These are phyloP conservation scores for Taphrina wiesneri DNA, from an alignment of 1,139 yeast species.

Conservation along the genomic window DNA sequence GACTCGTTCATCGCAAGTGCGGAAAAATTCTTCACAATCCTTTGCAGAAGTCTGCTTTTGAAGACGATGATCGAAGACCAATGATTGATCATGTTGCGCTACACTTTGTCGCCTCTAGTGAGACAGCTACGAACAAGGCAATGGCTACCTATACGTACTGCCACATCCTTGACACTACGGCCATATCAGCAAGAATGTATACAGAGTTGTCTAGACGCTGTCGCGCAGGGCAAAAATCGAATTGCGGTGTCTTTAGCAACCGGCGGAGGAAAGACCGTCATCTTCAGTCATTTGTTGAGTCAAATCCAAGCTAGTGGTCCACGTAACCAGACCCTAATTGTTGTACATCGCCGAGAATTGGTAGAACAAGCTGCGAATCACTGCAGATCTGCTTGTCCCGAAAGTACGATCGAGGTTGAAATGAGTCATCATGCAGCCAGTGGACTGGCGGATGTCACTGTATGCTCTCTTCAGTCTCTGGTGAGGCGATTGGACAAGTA, in stretches of 20 bases:
- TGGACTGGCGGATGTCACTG: constrained; percentile 60
- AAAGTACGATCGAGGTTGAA: constrained; percentile 62
- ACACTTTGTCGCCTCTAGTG: neutral
- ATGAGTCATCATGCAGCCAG: constrained; percentile 58
- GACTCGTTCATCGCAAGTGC: too few species aligned
- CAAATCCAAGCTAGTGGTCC: constrained; percentile 51
- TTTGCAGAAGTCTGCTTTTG: neutral
- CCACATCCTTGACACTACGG: constrained; percentile 45
- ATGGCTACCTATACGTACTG: neutral
- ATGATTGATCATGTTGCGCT: neutral
- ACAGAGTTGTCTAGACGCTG: constrained; percentile 54
- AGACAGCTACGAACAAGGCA: neutral
- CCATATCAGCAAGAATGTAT: constrained; percentile 77
- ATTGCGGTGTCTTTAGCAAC: constrained; percentile 88
- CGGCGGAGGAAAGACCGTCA: constrained; percentile 90
- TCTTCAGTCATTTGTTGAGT: constrained; percentile 67
- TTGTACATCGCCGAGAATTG: constrained; percentile 82
- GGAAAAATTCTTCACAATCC: too few species aligned
- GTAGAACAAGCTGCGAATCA: constrained; percentile 67
- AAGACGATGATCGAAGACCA: neutral
- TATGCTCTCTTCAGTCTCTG: constrained; percentile 76
- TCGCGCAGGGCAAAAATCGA: constrained; percentile 54
- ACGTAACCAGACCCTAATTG: constrained; percentile 56
- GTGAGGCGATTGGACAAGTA: constrained; percentile 56
- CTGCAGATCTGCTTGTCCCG: constrained; percentile 55